Conservation (phyloP, 139 green algal genomes). For the Chlamydomonas sp. region DNA sequence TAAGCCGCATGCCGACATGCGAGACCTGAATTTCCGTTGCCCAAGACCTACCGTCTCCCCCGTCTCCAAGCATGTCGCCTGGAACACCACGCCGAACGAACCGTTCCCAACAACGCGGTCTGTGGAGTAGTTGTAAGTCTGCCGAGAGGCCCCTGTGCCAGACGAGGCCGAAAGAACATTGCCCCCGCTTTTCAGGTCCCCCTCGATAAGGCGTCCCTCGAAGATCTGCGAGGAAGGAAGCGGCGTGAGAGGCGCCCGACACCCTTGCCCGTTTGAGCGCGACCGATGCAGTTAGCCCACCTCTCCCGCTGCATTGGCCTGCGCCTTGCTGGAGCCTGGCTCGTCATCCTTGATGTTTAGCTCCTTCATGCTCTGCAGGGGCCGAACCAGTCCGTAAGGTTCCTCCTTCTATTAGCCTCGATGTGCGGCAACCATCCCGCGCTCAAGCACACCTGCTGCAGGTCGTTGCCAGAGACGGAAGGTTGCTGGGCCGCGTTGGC, state of each 20-base stretch:
- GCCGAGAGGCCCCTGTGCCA: slow-evolving; percentile 51
- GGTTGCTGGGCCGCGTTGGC: slow-evolving; percentile 38
- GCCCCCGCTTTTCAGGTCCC: slow-evolving; percentile 63
- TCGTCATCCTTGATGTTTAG: slow-evolving; percentile 65
- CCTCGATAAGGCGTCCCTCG: slow-evolving; percentile 74
- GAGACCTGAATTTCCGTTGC: background rate
- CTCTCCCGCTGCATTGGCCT: slow-evolving; percentile 13
- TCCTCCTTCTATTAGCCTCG: background rate
- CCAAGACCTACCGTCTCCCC: slow-evolving; percentile 80
- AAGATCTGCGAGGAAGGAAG: slow-evolving; percentile 59
- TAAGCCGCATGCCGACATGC: too few species aligned
- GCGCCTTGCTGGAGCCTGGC: slow-evolving; percentile 54
- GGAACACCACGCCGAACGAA: slow-evolving; percentile 98
- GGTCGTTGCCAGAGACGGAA: slow-evolving; percentile 23
- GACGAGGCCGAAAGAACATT: slow-evolving; percentile 54
- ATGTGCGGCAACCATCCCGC: background rate
- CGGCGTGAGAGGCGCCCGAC: background rate
- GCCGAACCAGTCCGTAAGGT: background rate
- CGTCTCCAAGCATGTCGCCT: slow-evolving; percentile 95
- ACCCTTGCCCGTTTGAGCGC: background rate
- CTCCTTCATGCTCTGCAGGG: slow-evolving; percentile 67
- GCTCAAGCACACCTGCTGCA: slow-evolving; percentile 30
- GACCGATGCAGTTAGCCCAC: background rate
- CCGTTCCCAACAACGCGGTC: slow-evolving; percentile 97
- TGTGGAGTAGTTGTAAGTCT: slow-evolving; percentile 89